Evolutionary conservation across 768 basidiomycete genomes (phyloP), one percentile per base, ranked within the genome.

Genomic region (Psilocybe subaeruginosa): DNA sequence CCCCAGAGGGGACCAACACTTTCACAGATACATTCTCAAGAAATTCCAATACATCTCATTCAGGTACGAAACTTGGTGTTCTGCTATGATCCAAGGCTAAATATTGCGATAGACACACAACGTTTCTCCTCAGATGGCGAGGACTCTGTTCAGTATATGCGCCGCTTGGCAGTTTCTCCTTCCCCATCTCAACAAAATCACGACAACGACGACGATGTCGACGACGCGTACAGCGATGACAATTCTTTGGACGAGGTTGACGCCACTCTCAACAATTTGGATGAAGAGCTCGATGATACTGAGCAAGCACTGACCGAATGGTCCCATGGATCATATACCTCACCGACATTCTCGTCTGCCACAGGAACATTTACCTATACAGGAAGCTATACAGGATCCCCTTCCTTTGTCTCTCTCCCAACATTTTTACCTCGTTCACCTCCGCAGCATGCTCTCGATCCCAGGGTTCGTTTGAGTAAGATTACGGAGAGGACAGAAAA

Each of bases 401-500:
- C 80, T 8, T 83, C 83, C 3, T 81, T 77, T 61, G 74, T 78
- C 1, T 79, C 80, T 14, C 71, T 80, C 19, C 82, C 81, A 5
- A 76, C 77, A 2, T 64, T 77, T 54, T 71, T 71, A 30, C 72
- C 72, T 39, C 76, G 78, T 17, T 74, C 79, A 33, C 70, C 76
- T 27, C 67, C 70, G 53, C 67, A 76, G 12, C 76, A 77, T 2
- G 64, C 68, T 17, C 61, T 67, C 7, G 76, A 78, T 58, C 76
- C 79, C 3, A 68, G 75, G n/a, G 70, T 72, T 48, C 83, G 85
- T 8, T 78, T 93, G 17, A 93, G 92, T 69, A 88, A 84, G 2
- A 94, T 94, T 61, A 85, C 91, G 3, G 92, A 94, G 70, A 83
- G 81, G 49, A 92, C 90, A 1, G 92, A 94, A 73, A 85, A 89